phyloP scores from a whole-genome alignment of 768 basidiomycete species.

The Polyporus arcularius region DNA sequence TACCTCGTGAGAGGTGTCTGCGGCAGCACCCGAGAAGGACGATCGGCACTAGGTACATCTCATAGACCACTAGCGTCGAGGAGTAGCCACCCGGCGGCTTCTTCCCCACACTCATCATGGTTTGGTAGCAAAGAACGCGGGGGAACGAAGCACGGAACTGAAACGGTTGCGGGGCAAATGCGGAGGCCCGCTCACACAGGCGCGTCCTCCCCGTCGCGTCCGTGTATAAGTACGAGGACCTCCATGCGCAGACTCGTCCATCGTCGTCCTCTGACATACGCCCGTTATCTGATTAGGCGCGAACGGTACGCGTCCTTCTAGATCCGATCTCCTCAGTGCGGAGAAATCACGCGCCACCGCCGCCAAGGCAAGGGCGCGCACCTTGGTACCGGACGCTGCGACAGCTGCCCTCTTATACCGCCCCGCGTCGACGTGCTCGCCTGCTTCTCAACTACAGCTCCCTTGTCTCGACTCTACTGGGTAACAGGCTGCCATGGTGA shows the following conservation, averaged over 20 bases:
- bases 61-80: too few species aligned
- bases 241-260: too few species aligned
- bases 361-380: slow-evolving; percentile 5
- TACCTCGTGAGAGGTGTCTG: too few species aligned
- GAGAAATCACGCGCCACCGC: slow-evolving; percentile 19
- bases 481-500: slow-evolving; percentile 16
- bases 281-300: background rate
- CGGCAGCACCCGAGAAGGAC: too few species aligned
- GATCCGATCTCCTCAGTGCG: slow-evolving; percentile 1
- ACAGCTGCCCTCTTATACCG: slow-evolving; percentile 9
- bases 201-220: background rate
- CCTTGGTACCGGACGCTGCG: slow-evolving; percentile 10
- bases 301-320: background rate
- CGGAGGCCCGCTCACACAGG: background rate
- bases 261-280: too few species aligned
- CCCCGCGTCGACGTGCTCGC: background rate
- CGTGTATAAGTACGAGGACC: too few species aligned
- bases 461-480: background rate
- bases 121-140: background rate
- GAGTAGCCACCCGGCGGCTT: too few species aligned
- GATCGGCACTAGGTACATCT: too few species aligned
- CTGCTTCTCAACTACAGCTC: background rate
- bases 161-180: background rate
- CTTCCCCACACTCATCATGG: background rate
- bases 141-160: background rate